Evolutionary conservation across 306 rosid species (phyloP), one percentile per base, ranked within the genome.

Genomic region (Malus sieversii): DNA sequence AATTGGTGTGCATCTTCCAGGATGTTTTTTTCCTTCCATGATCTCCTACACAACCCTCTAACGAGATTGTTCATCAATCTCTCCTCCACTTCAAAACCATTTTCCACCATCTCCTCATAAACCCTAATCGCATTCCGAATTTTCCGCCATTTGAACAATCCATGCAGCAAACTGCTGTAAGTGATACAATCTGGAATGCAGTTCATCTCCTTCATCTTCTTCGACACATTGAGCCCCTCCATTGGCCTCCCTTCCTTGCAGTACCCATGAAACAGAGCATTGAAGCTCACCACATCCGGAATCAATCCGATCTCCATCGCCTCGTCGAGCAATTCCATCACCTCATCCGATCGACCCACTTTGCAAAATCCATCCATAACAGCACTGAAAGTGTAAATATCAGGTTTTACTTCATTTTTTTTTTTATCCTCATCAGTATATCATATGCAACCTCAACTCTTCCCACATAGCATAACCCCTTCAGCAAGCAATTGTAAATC

Each of bases 291-390:
- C 61, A 78, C 95, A 81, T 83, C 89, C 2, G 91, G 95, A 16
- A 51, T 53, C 27, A 94, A 40, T 6, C 96, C 94, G 78, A 69
- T 74, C 74, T 30, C 88, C 80, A 78, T 35, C 70, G 88, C 97
- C 79, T 91, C 93, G 33, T 73, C 33, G 18, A 91, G 90, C 88
- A 94, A 80, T 53, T 81, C 87, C 85, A 79, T 75, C 23, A 97
- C 97, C 71, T 91, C 97, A 70, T 86, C 95, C 3, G 96, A 82
- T 27, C 88, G 79, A 63, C 98, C 97, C 52, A 94, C 92, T 84
- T 90, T 88, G 70, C 98, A 90, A 45, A 90, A 84, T 0, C 97
- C 97, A 89, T 88, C 89, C 95, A 91, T 90, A 62, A 91, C 84
- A 75, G 82, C 86, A 22, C 84, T 91, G 61, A 82, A 94, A 2